phyloP scores from a whole-genome alignment of 768 basidiomycete genomes.

The Atractiella rhizophila region DNA sequence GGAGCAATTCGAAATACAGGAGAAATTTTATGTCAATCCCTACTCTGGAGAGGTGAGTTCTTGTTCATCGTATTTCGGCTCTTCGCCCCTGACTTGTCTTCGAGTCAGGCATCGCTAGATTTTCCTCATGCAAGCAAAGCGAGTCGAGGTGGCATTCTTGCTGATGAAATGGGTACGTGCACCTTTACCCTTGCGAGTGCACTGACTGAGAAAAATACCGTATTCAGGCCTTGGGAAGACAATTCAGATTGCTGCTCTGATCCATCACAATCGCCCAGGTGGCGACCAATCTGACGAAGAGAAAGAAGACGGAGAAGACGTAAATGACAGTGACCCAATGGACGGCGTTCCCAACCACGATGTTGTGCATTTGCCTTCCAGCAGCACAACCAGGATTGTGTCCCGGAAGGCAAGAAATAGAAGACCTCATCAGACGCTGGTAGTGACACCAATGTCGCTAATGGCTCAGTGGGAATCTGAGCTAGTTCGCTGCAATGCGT shows the following conservation, averaged over 20 bases:
- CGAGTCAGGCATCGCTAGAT: slow-evolving; percentile 50
- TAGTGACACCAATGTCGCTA: slow-evolving; percentile 76
- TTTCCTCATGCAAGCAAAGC: slow-evolving; percentile 58
- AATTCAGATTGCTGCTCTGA: slow-evolving; percentile 65
- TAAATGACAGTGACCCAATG: background rate
- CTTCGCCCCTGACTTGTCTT: background rate
- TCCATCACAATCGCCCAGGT: slow-evolving; percentile 10
- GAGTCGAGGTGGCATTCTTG: slow-evolving; percentile 67
- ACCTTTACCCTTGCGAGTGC: slow-evolving; percentile 1
- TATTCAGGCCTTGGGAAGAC: slow-evolving; percentile 85
- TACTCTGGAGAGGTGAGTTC: slow-evolving; percentile 31
- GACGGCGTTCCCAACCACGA: background rate
- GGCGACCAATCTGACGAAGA: slow-evolving; percentile 3
- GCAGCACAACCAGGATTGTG: background rate
- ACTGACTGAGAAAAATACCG: background rate
- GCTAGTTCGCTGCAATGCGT: slow-evolving; percentile 49
- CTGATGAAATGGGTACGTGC: slow-evolving; percentile 38
- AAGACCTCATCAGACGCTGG: slow-evolving; percentile 36
- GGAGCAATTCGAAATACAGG: slow-evolving; percentile 57
- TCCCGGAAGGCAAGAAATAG: background rate
- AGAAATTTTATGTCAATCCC: slow-evolving; percentile 63
- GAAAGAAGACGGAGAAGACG: background rate
- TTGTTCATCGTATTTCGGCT: slow-evolving; percentile 5
- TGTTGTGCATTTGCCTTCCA: background rate
- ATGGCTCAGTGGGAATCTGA: slow-evolving; percentile 86